phyloP scores from a whole-genome alignment of 2,329 filamentous ascomycete species.

The Neonectria hederae region DNA sequence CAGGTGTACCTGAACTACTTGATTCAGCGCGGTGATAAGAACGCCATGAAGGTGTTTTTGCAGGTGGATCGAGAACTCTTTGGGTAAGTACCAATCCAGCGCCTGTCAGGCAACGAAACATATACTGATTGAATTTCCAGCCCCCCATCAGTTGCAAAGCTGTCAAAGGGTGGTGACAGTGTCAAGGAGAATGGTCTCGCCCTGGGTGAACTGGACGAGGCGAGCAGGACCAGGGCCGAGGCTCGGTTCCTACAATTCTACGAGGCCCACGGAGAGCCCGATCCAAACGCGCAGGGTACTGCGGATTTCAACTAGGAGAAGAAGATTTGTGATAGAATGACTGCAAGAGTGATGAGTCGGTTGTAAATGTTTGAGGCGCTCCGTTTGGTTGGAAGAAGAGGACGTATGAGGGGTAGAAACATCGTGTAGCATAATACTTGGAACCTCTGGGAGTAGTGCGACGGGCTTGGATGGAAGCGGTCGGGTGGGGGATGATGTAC shows the following conservation, averaged over 20 bases:
- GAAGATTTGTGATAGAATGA: background rate
- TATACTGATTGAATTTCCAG: conserved; percentile 44
- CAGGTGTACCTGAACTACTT: conserved; percentile 85
- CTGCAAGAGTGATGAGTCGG: background rate
- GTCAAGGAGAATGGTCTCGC: conserved; percentile 58
- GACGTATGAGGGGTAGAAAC: conserved; percentile 14
- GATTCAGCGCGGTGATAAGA: conserved; percentile 81
- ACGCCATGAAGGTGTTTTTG: conserved; percentile 87
- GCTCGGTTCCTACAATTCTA: conserved; percentile 62
- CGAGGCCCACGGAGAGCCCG: conserved; percentile 59
- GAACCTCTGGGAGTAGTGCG: conserved; percentile 17
- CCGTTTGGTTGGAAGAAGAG: conserved; percentile 5
- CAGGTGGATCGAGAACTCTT: conserved; percentile 86
- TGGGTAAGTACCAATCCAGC: conserved; percentile 64
- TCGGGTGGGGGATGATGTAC: conserved; percentile 18
- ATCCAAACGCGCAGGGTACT: conserved; percentile 58
- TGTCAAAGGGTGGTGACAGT: conserved; percentile 48
- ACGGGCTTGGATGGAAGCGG: conserved; percentile 23
- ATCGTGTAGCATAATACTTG: conserved; percentile 26
- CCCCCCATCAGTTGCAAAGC: conserved; percentile 56
- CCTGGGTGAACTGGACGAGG: conserved; percentile 60
- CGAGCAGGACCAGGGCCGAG: conserved; percentile 61
- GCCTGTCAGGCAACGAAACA: conserved; percentile 8
- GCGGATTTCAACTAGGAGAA: conserved; percentile 60
- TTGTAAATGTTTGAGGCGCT: conserved; percentile 18